Evolutionary conservation across 164 flowering plant genomes (phyloP), one percentile per base, ranked within the genome.

Genomic region (Vitis amurensis): DNA sequence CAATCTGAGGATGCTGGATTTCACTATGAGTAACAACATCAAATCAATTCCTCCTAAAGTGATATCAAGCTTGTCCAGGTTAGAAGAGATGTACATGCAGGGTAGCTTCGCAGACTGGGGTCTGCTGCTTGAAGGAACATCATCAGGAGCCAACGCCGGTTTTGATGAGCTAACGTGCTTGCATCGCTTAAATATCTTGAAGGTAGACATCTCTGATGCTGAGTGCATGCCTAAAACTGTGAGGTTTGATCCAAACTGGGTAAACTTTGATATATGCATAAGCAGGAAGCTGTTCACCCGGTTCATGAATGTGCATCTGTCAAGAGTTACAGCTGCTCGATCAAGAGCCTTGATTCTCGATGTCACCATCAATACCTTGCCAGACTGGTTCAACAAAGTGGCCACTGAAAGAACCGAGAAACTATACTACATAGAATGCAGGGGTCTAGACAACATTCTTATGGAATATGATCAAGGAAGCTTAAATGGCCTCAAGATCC

Each of bases 1-100:
- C 17, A 49, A 57, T 57, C 57, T 71, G 11, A 57, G 58, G n/a
- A 6, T 58, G 2, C 16, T 71, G 50, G 69, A 71, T 50, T 30
- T 71, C 16, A 52, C 19, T 9, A 17, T 12, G 13, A 47, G 68
- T 19, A 2, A 15, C 1, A 14, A 11, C 5, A 19, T 71, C 5
- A 12, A 11, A 29, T 15, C 10, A 8, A 56, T 71, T 14, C 66
- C 55, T 1, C 52, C 67, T 0, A 30, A 55, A 44, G 68, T 63
- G 10, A 19, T 71, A 12, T 14, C 44, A 3, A 13, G 61, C 23
- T 31, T 63, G n/a, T 17, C 55, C 19, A 12, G 37, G 8, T 50
- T 71, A 50, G 73, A 71, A 29, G 61, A 44, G 27, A 51, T 71
- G 17, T 63, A 63, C 63, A 61, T 71, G 62, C 13, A 2, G 1